Percentiles rank a stretch among this genome's conserved stretches.
phyloP scores from a whole-genome alignment of 192 early-diverging fungal genomes.

The Podila minutissima region DNA sequence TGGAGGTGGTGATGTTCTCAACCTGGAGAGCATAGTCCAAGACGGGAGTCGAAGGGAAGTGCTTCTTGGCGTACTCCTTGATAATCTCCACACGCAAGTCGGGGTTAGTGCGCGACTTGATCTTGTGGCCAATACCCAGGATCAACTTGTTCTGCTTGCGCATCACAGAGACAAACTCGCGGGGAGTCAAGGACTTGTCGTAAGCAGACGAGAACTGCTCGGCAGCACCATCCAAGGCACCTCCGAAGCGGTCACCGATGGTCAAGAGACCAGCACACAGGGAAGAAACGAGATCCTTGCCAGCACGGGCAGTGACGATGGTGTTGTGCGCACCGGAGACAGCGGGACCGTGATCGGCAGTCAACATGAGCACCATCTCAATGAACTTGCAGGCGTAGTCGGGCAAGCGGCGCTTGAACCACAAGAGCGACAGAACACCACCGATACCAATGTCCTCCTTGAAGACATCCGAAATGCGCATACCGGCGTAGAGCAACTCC shows the following conservation, averaged over 20 bases:
- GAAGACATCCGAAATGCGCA: conserved; percentile 98
- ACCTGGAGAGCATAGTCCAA: conserved; percentile 94
- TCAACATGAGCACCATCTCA: conserved; percentile 99
- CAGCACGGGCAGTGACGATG: conserved; percentile 92
- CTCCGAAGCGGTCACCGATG: conserved; percentile 95
- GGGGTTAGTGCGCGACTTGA: conserved; percentile 98
- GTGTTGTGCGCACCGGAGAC: conserved; percentile 91
- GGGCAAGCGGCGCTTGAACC: conserved; percentile 98
- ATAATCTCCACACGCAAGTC: conserved; percentile 95
- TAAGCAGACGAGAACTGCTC: conserved; percentile 87
- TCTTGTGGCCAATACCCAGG: conserved; percentile 98
- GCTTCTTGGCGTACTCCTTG: conserved; percentile 87
- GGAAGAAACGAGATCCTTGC: conserved; percentile 95
- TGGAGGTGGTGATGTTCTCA: conserved; percentile 92
- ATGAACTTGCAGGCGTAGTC: conserved; percentile 95
- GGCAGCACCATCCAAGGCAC: conserved; percentile 96
- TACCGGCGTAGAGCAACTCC: conserved; percentile 96
- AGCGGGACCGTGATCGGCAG: conserved; percentile 97
- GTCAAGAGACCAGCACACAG: conserved; percentile 93
- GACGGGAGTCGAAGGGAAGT: conserved; percentile 86
- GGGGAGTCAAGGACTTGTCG: conserved; percentile 89
- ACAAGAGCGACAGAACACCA: conserved; percentile 93
- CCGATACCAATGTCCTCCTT: conserved; percentile 98
- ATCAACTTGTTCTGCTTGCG: conserved; percentile 96
- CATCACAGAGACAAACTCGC: conserved; percentile 93